Base-by-base conservation (phyloP, 129 eudicot genomes). In the Ambrosia trifida region DNA sequence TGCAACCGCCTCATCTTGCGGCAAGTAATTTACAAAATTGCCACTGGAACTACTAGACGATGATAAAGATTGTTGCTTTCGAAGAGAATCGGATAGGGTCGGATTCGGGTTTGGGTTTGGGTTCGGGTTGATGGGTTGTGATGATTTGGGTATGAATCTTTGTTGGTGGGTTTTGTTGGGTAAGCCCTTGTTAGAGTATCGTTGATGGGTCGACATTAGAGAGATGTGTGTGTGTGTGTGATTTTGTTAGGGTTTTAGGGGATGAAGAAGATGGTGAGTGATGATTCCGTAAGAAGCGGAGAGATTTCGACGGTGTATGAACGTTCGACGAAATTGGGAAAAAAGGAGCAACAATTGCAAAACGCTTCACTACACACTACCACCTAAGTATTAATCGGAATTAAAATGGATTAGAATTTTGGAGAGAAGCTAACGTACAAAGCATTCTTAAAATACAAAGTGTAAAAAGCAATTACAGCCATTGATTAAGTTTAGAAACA, bases 1-100 rank as follows among this genome's bases (percentile, higher is more conserved):
- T 7, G 99, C 99, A 70, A 95, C 96, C 5, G 99, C 99, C 75
- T 95, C 99, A 56, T 94, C 99, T 67, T 94, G 99, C 1, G 99
- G 97, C 83, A 95, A 83, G 73, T 91, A 91, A 84, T 70, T 79
- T 11, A 91, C 85, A 51, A 88, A 91, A 69, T 69, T 85, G 52
- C 89, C 91, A 62, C 75, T 74, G 12, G 72, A 76, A 80, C 83
- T 79, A 69, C 73, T 64, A 12, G 59, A 47, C 14, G 82, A 60
- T n/a, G 73, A 49, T 12, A 56, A 45, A 11, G 64, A 72, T 58
- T 64, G 79, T 51, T 81, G 83, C 11, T 76, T 71, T 17, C 90
- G 82, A 57, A 86, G 65, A 2, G 91, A 80, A 76, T 86, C 76
- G 58, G 96, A 82, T 24, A 89, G 89, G 31, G 87, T 85, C 4